Evolutionary conservation across 495 filamentous ascomycete genomes (phyloP), one percentile per base, ranked within the genome.

Genomic region (Cercophora sp.): DNA sequence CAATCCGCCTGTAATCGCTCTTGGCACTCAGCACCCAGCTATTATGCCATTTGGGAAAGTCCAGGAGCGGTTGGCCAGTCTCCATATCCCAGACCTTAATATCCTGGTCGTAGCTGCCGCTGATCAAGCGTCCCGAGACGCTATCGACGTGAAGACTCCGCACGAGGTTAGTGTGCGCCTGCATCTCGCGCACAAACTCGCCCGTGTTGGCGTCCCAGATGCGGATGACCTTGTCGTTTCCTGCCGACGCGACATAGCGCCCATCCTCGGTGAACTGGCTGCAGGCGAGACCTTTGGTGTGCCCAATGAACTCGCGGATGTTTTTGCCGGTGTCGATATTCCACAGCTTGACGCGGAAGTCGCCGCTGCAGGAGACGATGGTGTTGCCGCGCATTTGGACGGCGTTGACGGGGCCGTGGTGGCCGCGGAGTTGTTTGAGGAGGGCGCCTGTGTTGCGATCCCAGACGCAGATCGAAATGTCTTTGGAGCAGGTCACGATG

Each of bases 1-100:
- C 85, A 51, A 98, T 91, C 29, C 93, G 80, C 41, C 92, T 77
- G 65, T 96, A 96, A 66, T 98, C 93, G 26, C 86, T 87, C 72
- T 97, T 96, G 22, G 94, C 93, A 54, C 87, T 89, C 35, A 98
- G 70, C 59, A 96, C 94, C 94, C 94, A 97, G 61, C 89, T 95
- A 13, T 85, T 85, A 32, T 95, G 93, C 89, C 89, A 97, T 48
- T 86, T 84, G 15, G 87, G 86, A 55, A 96, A 87, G 52, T 87
- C 81, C 43, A 91, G 78, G 25, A 88, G 77, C 32, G 84, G 72
- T 40, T 82, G 74, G 24, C 91, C 91, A 4, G 81, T 83, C 40
- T 84, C 80, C 58, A 89, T 81, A 58, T 96, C 87, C 65, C 86
- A 96, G 4, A 96, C 89, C 69, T 93, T 95, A 64, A 98, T 88